Evolutionary conservation across 805 yeast genomes (phyloP), one percentile per base, ranked within the genome.

Genomic region (Nakazawaea pomicola): DNA sequence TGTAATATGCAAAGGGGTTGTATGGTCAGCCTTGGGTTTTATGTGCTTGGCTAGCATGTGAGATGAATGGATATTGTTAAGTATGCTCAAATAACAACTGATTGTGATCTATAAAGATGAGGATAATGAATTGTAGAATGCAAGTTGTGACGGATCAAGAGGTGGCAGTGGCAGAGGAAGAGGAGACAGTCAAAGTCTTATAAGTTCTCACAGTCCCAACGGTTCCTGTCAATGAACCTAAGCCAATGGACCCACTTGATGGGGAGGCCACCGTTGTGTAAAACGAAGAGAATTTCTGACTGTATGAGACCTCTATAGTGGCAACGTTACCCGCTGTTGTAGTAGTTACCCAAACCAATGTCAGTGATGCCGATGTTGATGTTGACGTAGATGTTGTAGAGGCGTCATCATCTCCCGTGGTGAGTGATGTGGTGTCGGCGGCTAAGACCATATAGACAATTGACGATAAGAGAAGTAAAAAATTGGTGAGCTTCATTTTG

Each of bases 141-240:
- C n/a, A n/a, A n/a, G n/a, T n/a, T n/a, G n/a, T n/a, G n/a, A n/a
- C n/a, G n/a, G n/a, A n/a, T n/a, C n/a, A n/a, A n/a, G n/a, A n/a
- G n/a, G n/a, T n/a, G n/a, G 31, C n/a, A 24, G 28, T n/a, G 28
- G 28, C n/a, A 24, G 28, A 4, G n/a, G n/a, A 11, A 24, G 18
- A 8, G 9, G 42, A 15, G 8, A 29, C 31, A 11, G 84, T 78
- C 8, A 61, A 49, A 27, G 51, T 53, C 30, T 61, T 47, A 51
- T 76, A 74, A 0, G 63, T 48, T 53, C 76, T 72, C 2, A 74
- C 53, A 0, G 64, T 61, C 2, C 97, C 98, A 10, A 86, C 74
- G 0, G 70, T 59, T 6, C 95, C 96, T 1, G 70, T 51, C 14
- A 80, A 54, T 3, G 83, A 62, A 1, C 96, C 97, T 39, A 91